Evolutionary conservation across 495 filamentous ascomycete species (phyloP), one percentile per base, ranked within the genome.

Genomic region (Xylaria cubensis): DNA sequence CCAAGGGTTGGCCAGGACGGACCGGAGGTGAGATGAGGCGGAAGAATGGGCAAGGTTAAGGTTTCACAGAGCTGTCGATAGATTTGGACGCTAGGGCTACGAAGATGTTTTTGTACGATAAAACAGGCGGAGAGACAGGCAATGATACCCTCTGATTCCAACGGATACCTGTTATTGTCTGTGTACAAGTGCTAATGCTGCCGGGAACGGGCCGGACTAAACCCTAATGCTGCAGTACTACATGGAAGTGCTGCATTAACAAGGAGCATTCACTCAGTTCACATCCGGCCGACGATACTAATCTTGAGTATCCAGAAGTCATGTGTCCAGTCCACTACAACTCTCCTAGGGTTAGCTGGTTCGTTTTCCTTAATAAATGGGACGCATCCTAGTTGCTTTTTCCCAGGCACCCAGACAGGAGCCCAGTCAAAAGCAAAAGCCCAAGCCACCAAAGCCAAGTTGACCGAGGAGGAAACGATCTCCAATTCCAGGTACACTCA

Each of bases 121-220:
- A 69, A 74, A 69, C 21, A 75, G 19, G 36, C n/a, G 42, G 42
- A 65, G 63, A 65, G 75, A 79, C 73, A 76, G 72, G 75, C 77
- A 77, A 79, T 77, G 77, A 79, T 79, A 79, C 77, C 76, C 77
- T 75, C 77, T 75, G 73, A 67, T 79, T 79, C 73, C 63, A 69
- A 77, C 36, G 46, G 44, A 70, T 50, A 24, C 55, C 10, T 32
- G 17, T 4, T 50, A 21, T 50, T 50, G 19, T 41, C 15, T 7
- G 41, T 53, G 53, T 64, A 41, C n/a, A 29, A 48, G 56, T 29
- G 53, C 55, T 21, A 39, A 66, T 51, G 19, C 64, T 34, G 21
- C 29, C 39, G 46, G 39, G 51, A 15, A 59, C 44, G 17, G 51
- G 66, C 53, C 66, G 53, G 41, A 59, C 66, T 69, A 9, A 59